Base-by-base conservation (phyloP, 805 yeast species). In the Grigorovia yakushimaensis region DNA sequence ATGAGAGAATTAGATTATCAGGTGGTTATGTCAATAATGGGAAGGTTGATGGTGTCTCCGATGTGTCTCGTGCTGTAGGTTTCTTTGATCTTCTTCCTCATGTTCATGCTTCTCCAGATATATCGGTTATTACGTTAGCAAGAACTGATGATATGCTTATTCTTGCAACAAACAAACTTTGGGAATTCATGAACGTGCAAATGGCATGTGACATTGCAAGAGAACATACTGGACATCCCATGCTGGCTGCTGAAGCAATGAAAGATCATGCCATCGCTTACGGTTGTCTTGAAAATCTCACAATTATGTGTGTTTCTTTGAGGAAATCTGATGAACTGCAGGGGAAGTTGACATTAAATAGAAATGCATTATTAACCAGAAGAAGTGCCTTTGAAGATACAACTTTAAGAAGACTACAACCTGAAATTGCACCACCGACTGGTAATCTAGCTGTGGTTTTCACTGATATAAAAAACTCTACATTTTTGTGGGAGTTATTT, bases 371-470 rank as follows among this genome's bases (percentile, higher is more conserved):
- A 53, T 68, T 54, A 49, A 66, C 78, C 39, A 70, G 78, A 58
- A 72, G 79, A 51, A 82, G 74, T 43, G 77, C 64, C 59, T 79
- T 53, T 71, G 88, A 82, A 44, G 96, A 89, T 64, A 78, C 95
- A 0, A 76, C 82, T 1, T 71, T 89, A 54, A 79, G 96, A 56
- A 78, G 94, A 58, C 70, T 88, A 47, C 95, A 87, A 50, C 85
- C 83, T 39, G 98, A 93, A 60, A 89, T 93, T 49, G 81, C 84
- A 9, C 97, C 98, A 2, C 99, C 99, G 2, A 81, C 82, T 5
- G 98, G 98, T 2, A 88, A 88, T 44, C 70, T 93, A 44, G 96
- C 98, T 0, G 82, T 93, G 78, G 97, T 91, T 1, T 93, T 93
- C 67, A 93, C 99, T 0, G 99, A 93, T 76, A 93, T 93, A 56